Evolutionary conservation across 2,329 filamentous ascomycete species (phyloP), one percentile per base, ranked within the genome.

Genomic region (Monosporascus sp.): DNA sequence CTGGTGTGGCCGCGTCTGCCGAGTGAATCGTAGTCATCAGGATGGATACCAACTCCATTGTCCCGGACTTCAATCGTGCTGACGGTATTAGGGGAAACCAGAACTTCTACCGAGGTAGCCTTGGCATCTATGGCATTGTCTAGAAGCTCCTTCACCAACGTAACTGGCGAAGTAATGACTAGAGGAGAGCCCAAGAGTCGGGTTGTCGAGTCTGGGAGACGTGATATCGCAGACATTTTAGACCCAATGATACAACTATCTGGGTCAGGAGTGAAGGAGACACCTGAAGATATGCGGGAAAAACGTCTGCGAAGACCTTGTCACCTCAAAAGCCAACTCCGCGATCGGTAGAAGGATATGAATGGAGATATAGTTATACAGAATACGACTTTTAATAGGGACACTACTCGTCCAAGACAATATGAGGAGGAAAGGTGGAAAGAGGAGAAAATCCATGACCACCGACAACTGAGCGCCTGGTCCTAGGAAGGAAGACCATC

Each of bases 121-220:
- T 78, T 74, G 7, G 88, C 86, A 67, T 93, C 88, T 20, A 92
- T 77, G 44, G 87, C 78, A 67, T 93, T 92, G 61, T 92, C 89
- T 35, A 92, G 69, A 4, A 92, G 81, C 68, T 92, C 89, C 65
- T 92, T 92, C 60, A 90, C 79, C 2, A 89, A 71, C 11, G 80
- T 78, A 14, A 75, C 71, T 0, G 88, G 78, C 7, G 81, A 80
- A 5, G 78, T 74, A 49, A 91, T 77, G 46, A 78, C 76, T 59
- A 85, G 75, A 3, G 81, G 75, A 7, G 87, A 83, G 37, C 83
- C 79, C 7, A 92, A 74, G 11, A 81, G 77, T 47, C 78, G 77
- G 22, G 78, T 72, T 15, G 79, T 76, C 3, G 74, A 68, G 38
- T 72, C 61, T 2, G 81, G 71, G 7, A 87, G 72, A 22, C 73